Conservation (phyloP, 2,329 filamentous ascomycete genomes). For the Colletotrichum spaethianum region DNA sequence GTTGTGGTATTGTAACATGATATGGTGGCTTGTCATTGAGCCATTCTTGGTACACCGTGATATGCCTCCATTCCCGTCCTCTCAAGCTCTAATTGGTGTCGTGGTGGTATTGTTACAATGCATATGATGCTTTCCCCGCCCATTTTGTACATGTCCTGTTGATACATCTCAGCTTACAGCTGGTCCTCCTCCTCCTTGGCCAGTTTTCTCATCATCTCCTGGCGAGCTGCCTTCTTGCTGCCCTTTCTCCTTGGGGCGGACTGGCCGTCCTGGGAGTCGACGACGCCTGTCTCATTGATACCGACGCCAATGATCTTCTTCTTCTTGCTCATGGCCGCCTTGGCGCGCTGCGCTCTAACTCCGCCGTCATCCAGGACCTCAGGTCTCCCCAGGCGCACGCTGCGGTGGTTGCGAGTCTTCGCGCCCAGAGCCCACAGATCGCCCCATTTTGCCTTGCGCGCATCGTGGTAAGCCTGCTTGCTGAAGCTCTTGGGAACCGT, state of each 20-base stretch:
- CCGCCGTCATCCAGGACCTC: slow-evolving; percentile 60
- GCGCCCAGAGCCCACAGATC: slow-evolving; percentile 96
- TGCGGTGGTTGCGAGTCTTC: slow-evolving; percentile 81
- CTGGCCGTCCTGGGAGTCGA: slow-evolving; percentile 48
- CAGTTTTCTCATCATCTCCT: slow-evolving; percentile 58
- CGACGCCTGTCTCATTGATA: slow-evolving; percentile 49
- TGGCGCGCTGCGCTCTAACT: slow-evolving; percentile 54
- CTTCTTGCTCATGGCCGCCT: slow-evolving; percentile 47
- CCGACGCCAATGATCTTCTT: slow-evolving; percentile 59
- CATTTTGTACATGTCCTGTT: slow-evolving; percentile 20
- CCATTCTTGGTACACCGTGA: slow-evolving; percentile 4
- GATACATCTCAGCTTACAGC: slow-evolving; percentile 7
- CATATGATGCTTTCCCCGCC: slow-evolving; percentile 29
- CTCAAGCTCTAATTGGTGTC: slow-evolving; percentile 1
- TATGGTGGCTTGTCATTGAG: background rate
- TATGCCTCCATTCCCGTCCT: slow-evolving; percentile 17
- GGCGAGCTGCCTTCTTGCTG: slow-evolving; percentile 53
- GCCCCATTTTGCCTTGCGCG: slow-evolving; percentile 91
- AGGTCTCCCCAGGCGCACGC: slow-evolving; percentile 71
- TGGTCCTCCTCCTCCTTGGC: slow-evolving; percentile 50
- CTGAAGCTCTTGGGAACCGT: slow-evolving; percentile 87
- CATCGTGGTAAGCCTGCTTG: slow-evolving; percentile 89
- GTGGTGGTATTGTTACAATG: slow-evolving; percentile 29
- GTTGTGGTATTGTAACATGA: slow-evolving; percentile 30
- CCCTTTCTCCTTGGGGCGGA: slow-evolving; percentile 57